Percentiles rank a stretch among this genome's conserved stretches.
Evolutionary conservation across 169 alveolate species (phyloP).

Genomic region (Plasmodium gallinaceum): DNA sequence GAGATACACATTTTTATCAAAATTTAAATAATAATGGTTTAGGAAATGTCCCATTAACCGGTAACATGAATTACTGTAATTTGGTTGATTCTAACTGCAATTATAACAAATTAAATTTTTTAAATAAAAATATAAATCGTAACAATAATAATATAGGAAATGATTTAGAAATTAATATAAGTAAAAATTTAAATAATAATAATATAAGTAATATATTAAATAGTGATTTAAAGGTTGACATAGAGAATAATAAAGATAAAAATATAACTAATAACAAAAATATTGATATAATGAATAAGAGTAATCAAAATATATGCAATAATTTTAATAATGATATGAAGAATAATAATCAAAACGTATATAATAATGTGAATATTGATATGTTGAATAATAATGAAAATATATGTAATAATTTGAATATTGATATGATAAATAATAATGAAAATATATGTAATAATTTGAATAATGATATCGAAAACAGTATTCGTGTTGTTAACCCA

Average conservation of each 20-base stretch:
- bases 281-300: neutral
- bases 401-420: slow-evolving; percentile 1
- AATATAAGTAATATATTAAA: neutral
- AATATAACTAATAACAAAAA: neutral
- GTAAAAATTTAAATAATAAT: neutral
- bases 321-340: neutral
- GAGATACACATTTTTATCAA: neutral
- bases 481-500: neutral
- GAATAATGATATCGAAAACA: neutral
- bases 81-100: neutral
- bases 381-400: slow-evolving; percentile 19
- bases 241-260: neutral
- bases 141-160: slow-evolving; percentile 3
- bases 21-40: neutral
- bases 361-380: slow-evolving; percentile 2
- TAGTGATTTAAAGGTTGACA: neutral
- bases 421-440: neutral
- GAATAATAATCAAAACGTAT: no score
- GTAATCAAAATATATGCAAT: no score
- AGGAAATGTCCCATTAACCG: neutral
- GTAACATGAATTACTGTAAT: slow-evolving; percentile 3
- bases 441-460: slow-evolving; percentile 10
- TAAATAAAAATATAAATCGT: slow-evolving; percentile 20
- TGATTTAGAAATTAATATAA: neutral
- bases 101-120: neutral